Evolutionary conservation across 1,139 yeast genomes (phyloP).

Genomic region (Debaryomyces udenii): DNA sequence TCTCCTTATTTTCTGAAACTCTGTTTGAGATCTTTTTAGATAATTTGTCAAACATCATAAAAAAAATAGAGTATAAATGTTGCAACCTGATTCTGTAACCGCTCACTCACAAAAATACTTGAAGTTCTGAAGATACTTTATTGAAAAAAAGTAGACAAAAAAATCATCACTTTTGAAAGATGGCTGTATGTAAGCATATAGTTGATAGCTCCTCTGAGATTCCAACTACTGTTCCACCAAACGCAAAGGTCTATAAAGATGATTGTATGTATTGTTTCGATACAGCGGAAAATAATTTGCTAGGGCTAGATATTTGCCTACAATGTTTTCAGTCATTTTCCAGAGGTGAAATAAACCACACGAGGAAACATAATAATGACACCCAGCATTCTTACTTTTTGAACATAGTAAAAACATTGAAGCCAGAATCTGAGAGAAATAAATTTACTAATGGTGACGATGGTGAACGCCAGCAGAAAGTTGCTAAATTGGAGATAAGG

Average conservation of each 20-base stretch:
- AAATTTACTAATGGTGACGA: constrained; percentile 22
- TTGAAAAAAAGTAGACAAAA: background rate
- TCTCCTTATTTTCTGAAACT: background rate
- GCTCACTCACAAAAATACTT: constrained; percentile 4
- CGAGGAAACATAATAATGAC: constrained; percentile 52
- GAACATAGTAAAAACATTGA: constrained; percentile 55
- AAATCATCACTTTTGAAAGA: background rate
- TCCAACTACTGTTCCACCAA: constrained; percentile 21
- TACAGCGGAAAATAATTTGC: constrained; percentile 59
- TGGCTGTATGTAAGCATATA: constrained; percentile 12
- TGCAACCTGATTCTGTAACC: constrained; percentile 1
- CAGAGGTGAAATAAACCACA: constrained; percentile 52
- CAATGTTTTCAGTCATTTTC: constrained; percentile 69
- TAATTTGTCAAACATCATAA: constrained; percentile 6
- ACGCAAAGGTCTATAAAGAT: constrained; percentile 64
- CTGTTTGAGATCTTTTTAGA: constrained; percentile 1
- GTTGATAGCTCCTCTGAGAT: constrained; percentile 27
- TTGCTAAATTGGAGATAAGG: constrained; percentile 73
- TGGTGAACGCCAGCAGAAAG: constrained; percentile 51
- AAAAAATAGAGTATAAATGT: background rate
- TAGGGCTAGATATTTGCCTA: constrained; percentile 76
- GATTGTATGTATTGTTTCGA: constrained; percentile 84
- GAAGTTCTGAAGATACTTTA: background rate
- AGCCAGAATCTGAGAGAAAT: constrained; percentile 35
- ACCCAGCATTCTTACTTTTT: constrained; percentile 59